Evolutionary conservation across 192 early-diverging fungal species (phyloP).

Genomic region (Coemansia sp.): DNA sequence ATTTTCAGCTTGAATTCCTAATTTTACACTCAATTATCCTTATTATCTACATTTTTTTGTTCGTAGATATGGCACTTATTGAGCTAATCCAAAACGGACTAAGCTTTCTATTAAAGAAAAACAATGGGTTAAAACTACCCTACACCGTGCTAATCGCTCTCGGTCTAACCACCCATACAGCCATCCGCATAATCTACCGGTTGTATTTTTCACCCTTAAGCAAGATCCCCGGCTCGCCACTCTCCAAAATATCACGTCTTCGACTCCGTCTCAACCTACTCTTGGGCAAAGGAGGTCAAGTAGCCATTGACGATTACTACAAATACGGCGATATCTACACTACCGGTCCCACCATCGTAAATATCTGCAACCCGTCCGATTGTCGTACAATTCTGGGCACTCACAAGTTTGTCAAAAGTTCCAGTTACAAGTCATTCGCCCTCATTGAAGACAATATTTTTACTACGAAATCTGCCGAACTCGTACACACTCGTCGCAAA

Average conservation of each 20-base stretch:
- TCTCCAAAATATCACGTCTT: conserved; percentile 18
- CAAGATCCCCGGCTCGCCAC: conserved; percentile 26
- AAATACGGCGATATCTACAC: conserved; percentile 31
- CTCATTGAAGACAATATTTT: conserved; percentile 51
- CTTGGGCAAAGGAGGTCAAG: conserved; percentile 26
- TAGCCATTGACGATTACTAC: conserved; percentile 19
- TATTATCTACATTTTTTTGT: no score
- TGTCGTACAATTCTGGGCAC: conserved; percentile 27
- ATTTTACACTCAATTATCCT: no score
- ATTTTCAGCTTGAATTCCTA: no score
- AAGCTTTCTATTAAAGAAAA: no score
- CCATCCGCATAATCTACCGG: conserved; percentile 2
- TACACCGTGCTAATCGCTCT: no score
- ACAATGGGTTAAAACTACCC: no score
- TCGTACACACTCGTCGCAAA: conserved; percentile 36
- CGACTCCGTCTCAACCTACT: conserved; percentile 15
- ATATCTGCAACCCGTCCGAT: conserved; percentile 37
- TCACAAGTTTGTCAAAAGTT: conserved; percentile 27
- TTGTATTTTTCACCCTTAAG: conserved; percentile 32
- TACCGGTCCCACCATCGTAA: conserved; percentile 35
- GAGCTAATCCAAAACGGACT: no score
- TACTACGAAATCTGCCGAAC: conserved; percentile 26
- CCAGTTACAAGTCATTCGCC: conserved; percentile 22
- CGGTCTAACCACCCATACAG: no score
- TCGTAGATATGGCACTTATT: no score